phyloP scores from a whole-genome alignment of 345 rosid genomes.

The Citrus sp. region DNA sequence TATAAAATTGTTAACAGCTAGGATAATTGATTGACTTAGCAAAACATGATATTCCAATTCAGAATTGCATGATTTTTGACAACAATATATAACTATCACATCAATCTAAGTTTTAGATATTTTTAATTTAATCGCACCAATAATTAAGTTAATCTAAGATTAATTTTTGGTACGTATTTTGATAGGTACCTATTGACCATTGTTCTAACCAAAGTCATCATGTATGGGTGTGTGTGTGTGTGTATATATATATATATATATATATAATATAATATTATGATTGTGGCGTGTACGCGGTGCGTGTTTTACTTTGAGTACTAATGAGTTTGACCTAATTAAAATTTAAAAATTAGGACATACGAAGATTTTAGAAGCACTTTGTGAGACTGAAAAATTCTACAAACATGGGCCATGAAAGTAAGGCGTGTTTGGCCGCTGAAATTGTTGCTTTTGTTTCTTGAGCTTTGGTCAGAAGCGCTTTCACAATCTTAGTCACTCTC shows the following conservation, averaged over 20 bases:
- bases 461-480: too few species aligned
- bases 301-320: neutral
- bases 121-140: neutral
- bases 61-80: neutral
- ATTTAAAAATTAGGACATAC: too few species aligned
- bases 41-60: slow-evolving; percentile 1
- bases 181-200: neutral
- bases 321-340: neutral
- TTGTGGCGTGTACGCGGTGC: slow-evolving; percentile 3
- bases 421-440: neutral
- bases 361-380: neutral
- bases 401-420: neutral
- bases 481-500: neutral
- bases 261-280: neutral
- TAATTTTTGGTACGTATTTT: neutral
- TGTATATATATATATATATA: too few species aligned
- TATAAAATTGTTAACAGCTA: slow-evolving; percentile 20
- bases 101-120: neutral
- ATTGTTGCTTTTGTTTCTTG: neutral
- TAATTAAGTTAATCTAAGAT: too few species aligned
- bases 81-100: slow-evolving; percentile 5
- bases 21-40: slow-evolving; percentile 24
- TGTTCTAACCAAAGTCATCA: neutral
- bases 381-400: neutral
- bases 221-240: too few species aligned